These are phyloP conservation scores for Eucalyptus cloeziana DNA, from an alignment of 345 rosid genomes.

Conservation along the genomic window DNA sequence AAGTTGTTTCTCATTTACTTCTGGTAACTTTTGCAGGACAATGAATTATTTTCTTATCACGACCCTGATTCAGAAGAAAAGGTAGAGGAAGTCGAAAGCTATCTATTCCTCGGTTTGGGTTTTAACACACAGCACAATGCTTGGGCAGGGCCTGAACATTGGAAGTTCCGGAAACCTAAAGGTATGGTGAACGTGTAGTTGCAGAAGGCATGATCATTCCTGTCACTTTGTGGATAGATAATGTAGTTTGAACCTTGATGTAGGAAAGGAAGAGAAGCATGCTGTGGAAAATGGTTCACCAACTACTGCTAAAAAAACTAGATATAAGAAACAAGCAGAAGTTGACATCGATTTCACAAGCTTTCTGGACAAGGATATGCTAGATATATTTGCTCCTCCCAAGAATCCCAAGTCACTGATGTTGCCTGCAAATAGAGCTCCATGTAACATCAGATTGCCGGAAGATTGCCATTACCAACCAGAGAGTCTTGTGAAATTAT, in stretches of 20 bases:
- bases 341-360: constrained; percentile 64
- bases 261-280: constrained; percentile 22
- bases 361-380: constrained; percentile 57
- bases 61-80: constrained; percentile 34
- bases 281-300: constrained; percentile 30
- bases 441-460: constrained; percentile 62
- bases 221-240: not conserved
- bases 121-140: constrained; percentile 62
- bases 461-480: constrained; percentile 99
- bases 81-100: constrained; percentile 51
- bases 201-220: not conserved
- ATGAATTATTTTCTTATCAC: constrained; percentile 25
- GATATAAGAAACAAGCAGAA: constrained; percentile 53
- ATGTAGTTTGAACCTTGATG: not conserved
- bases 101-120: constrained; percentile 63
- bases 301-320: constrained; percentile 41
- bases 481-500: constrained; percentile 76
- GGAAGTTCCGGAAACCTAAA: constrained; percentile 79
- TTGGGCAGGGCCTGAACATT: constrained; percentile 99
- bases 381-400: constrained; percentile 67
- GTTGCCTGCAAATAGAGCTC: constrained; percentile 60
- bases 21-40: constrained; percentile 31
- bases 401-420: constrained; percentile 68
- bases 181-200: constrained; percentile 17
- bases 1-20: not conserved